A percentile compares a stretch with the other conserved stretches of the same genome.
Evolutionary conservation across 192 early-diverging fungal genomes (phyloP).

Genomic region (Mortierella hygrophila): DNA sequence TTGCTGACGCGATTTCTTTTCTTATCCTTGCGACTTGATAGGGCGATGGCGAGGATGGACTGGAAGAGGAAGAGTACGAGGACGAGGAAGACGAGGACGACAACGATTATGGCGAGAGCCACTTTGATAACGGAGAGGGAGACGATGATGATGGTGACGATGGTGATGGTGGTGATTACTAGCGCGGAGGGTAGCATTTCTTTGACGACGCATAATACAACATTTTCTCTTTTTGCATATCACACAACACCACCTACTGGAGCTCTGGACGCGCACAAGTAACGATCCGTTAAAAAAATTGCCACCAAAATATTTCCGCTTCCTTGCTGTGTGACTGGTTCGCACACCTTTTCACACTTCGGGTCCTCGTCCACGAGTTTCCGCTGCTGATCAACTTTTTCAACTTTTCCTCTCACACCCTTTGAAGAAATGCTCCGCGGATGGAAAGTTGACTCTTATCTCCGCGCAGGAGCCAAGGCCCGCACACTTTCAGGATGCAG

Average conservation of each 20-base stretch:
- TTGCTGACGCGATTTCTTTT: too few relatives aligned
- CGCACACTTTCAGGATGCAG: constrained; percentile 8
- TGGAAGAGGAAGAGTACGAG: constrained; percentile 38
- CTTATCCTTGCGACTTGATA: neutral
- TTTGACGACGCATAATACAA: neutral
- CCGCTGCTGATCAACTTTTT: neutral
- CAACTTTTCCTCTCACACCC: neutral
- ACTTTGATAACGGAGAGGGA: constrained; percentile 49
- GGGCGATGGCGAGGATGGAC: constrained; percentile 34
- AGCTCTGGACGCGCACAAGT: too few relatives aligned
- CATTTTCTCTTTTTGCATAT: neutral
- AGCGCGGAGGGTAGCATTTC: neutral
- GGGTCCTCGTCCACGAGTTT: neutral
- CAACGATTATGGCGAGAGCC: constrained; percentile 29
- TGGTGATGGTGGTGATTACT: constrained; percentile 33
- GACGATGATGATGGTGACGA: constrained; percentile 40
- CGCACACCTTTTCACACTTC: neutral
- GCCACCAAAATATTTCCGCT: neutral
- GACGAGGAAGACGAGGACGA: constrained; percentile 47
- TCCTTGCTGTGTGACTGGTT: neutral
- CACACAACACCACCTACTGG: neutral
- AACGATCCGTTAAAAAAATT: neutral
- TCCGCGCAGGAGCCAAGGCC: neutral
- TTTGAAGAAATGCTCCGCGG: neutral
- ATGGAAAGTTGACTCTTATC: constrained; percentile 3